These are phyloP conservation scores for Sungouiella thailandica DNA, from an alignment of 805 yeast genomes.

Conservation along the genomic window DNA sequence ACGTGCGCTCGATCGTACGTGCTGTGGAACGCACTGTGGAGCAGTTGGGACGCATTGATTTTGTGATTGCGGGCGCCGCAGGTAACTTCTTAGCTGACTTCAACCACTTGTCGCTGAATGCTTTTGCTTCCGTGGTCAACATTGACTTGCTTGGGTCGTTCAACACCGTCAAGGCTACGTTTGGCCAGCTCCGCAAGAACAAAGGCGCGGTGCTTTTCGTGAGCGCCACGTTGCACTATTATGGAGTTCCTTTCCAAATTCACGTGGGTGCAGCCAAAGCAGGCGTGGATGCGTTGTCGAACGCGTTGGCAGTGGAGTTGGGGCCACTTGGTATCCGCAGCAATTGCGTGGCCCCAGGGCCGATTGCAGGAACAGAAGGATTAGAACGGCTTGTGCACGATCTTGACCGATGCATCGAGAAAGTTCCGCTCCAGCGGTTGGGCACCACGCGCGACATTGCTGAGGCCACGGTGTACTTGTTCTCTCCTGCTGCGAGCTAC, in stretches of 20 bases:
- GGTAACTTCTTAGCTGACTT: slow-evolving; percentile 86
- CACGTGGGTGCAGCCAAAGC: slow-evolving; percentile 97
- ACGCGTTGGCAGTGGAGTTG: slow-evolving; percentile 81
- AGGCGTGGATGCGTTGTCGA: slow-evolving; percentile 84
- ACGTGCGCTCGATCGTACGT: slow-evolving; percentile 47
- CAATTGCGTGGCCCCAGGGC: slow-evolving; percentile 90
- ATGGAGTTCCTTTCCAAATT: slow-evolving; percentile 81
- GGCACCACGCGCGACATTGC: slow-evolving; percentile 81
- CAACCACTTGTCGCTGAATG: slow-evolving; percentile 73
- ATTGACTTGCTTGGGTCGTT: slow-evolving; percentile 87
- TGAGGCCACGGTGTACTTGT: slow-evolving; percentile 75
- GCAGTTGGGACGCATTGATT: slow-evolving; percentile 75
- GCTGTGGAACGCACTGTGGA: slow-evolving; percentile 67
- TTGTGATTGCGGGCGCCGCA: slow-evolving; percentile 92
- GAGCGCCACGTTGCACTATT: slow-evolving; percentile 84
- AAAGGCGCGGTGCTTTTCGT: slow-evolving; percentile 76
- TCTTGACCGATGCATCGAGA: slow-evolving; percentile 18
- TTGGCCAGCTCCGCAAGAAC: slow-evolving; percentile 54
- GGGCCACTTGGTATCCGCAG: slow-evolving; percentile 85
- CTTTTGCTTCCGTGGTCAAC: slow-evolving; percentile 80
- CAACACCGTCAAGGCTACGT: slow-evolving; percentile 83
- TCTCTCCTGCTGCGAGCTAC: slow-evolving; percentile 77
- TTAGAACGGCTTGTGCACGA: slow-evolving; percentile 53
- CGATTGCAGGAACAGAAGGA: slow-evolving; percentile 86
- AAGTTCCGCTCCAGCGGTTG: slow-evolving; percentile 60